Base-by-base conservation (phyloP, 345 rosid genomes). In the Linum lewisii region DNA sequence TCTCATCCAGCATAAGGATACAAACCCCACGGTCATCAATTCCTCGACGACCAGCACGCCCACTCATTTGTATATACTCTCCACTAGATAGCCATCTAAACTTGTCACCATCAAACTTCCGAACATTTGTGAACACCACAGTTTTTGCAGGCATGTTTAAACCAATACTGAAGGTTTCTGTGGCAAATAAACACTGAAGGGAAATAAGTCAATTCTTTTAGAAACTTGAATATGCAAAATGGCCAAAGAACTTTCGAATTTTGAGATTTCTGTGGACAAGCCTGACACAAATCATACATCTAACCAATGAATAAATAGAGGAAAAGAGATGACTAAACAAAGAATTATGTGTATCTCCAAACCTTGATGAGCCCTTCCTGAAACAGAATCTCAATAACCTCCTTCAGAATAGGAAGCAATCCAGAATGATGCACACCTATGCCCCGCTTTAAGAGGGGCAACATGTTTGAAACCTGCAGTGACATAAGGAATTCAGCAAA, bases 21-120 rank as follows among this genome's bases (percentile, higher is more conserved):
- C 99, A 93, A 66, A 93, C 67, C 67, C 99, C 97, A 45, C 94
- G 86, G 19, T 79, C 87, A 77, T 93, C 99, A 75, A 93, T 87
- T 62, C 99, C 99, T 77, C 97, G 89, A 75, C 97, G 95, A 73
- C 99, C 99, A 60, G 99, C 99, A 65, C 99, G 91, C 24, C 99
- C 99, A 70, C 99, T 93, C 97, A 93, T 93, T 62, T 93, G 99
- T 65, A 89, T 85, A 72, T 93, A 93, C 71, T 89, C 97, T 68
- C 97, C 99, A 75, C 99, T 85, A 32, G 99, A 78, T 78, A 93
- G 75, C 99, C 97, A 93, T 74, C 97, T 81, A 72, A 93, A 93
- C 78, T 93, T 93, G 78, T 89, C 94, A 38, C 97, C 99, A 67
- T 93, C 99, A 72, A 89, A 93, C 81, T 93, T 89, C 59, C 99